Conservation (phyloP, 1,139 yeast species). For the Suhomyces yuchorum region DNA sequence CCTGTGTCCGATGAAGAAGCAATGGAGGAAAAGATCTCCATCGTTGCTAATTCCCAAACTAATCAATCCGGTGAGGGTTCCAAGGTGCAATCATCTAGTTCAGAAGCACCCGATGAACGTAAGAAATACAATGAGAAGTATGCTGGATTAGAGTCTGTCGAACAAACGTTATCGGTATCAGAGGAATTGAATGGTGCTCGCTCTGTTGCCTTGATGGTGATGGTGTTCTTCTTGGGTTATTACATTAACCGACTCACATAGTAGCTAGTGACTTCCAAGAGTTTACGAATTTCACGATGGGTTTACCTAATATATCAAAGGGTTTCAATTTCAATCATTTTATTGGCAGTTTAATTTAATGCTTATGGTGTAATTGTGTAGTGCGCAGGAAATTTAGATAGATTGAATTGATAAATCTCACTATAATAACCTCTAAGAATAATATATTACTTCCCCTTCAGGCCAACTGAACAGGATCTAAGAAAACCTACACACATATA, state of each 20-base stretch:
- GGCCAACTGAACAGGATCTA: too few species aligned
- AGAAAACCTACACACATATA: too few species aligned
- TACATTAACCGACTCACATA: constrained; percentile 12
- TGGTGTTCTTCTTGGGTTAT: constrained; percentile 13
- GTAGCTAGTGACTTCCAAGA: neutral
- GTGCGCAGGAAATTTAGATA: neutral
- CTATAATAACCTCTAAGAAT: neutral
- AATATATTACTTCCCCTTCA: too few species aligned
- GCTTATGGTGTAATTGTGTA: neutral
- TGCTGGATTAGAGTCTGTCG: constrained; percentile 7
- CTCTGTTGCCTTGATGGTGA: constrained; percentile 12
- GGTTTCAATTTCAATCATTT: neutral
- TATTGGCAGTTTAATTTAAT: neutral
- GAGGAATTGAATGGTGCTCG: constrained; percentile 14
- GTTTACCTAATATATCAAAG: neutral
- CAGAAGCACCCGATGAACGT: neutral
- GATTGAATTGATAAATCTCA: neutral
- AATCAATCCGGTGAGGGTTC: neutral
- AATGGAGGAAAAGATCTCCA: neutral
- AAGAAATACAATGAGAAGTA: neutral
- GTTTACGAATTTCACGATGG: constrained; percentile 1
- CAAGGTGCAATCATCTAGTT: neutral
- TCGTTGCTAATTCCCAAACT: neutral
- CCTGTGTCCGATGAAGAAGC: constrained; percentile 23
- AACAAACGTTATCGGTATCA: constrained; percentile 11